phyloP scores from a whole-genome alignment of 2,329 filamentous ascomycete genomes.

The Didymella pinodella region DNA sequence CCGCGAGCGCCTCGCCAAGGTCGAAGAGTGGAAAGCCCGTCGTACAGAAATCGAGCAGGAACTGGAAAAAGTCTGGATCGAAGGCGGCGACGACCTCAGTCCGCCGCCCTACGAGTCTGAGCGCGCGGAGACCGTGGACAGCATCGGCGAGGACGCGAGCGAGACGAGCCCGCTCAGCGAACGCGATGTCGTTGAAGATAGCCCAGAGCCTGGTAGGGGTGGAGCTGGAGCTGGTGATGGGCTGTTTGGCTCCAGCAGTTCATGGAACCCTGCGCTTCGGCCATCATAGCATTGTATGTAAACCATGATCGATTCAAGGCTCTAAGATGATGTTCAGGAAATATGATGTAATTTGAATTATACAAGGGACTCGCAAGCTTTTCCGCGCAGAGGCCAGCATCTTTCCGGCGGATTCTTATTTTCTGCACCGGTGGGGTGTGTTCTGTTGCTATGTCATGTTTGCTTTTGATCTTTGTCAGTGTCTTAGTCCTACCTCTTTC shows the following conservation, averaged over 20 bases:
- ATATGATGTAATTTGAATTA: too few relatives aligned
- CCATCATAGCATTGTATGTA: constrained; percentile 1
- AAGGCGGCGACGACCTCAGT: constrained; percentile 49
- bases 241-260: constrained; percentile 6
- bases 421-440: background rate
- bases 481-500: background rate
- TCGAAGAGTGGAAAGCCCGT: constrained; percentile 83
- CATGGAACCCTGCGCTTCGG: constrained; percentile 12
- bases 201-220: background rate
- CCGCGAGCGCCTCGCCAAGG: constrained; percentile 78
- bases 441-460: background rate
- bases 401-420: background rate
- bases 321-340: too few relatives aligned
- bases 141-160: constrained; percentile 34
- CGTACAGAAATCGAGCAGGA: constrained; percentile 84
- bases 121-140: constrained; percentile 23
- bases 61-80: constrained; percentile 70
- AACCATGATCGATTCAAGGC: background rate
- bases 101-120: constrained; percentile 44
- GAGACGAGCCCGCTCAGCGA: constrained; percentile 1
- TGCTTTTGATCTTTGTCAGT: background rate
- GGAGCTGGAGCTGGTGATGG: background rate
- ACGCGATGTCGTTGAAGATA: background rate
- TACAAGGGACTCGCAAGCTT: background rate
- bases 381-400: too few relatives aligned